Evolutionary conservation across 257 asterid species (phyloP), one percentile per base, ranked within the genome.

Genomic region (Linderniella brevidens): DNA sequence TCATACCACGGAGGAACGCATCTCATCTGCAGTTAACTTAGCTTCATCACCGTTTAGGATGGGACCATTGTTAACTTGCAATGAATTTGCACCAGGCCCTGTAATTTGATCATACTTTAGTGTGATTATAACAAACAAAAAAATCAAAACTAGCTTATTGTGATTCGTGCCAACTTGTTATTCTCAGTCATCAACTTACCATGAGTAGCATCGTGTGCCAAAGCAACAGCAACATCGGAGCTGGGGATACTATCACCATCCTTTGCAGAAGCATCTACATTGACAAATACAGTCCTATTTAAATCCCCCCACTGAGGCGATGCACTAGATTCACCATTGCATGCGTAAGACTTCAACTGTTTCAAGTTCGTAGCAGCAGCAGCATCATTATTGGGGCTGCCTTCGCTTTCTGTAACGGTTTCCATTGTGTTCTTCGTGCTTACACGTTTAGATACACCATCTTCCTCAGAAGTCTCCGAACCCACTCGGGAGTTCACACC

Each of bases 401-500:
- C 76, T 63, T 73, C 87, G 61, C 78, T 73, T 57, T 76, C 94
- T 47, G 46, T 68, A 37, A 62, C 46, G 64, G 32, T 25, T 25
- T 25, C 32, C 32, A 64, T 59, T 13, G 56, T 45, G 39, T 50
- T 60, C 72, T 72, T 71, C 29, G 50, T 42, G 35, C 63, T 52
- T 49, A 51, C 68, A 45, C 19, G 58, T 52, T 69, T 65, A 37
- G 92, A 66, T 54, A 57, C 56, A 48, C 53, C 58, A 54, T 66
- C 83, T 68, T 70, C 86, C 51, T 71, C 94, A 16, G 58, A 42
- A 64, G 51, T 60, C 32, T 72, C 82, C 12, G 71, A 53, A 54
- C 51, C 75, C 38, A 67, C 63, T 36, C 72, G 75, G 61, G 82
- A 68, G 50, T 72, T 69, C 56, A 85, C 73, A 48, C 88, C 94